Conservation (phyloP, 2,329 filamentous ascomycete genomes). For the Sporothrix brasiliensis region DNA sequence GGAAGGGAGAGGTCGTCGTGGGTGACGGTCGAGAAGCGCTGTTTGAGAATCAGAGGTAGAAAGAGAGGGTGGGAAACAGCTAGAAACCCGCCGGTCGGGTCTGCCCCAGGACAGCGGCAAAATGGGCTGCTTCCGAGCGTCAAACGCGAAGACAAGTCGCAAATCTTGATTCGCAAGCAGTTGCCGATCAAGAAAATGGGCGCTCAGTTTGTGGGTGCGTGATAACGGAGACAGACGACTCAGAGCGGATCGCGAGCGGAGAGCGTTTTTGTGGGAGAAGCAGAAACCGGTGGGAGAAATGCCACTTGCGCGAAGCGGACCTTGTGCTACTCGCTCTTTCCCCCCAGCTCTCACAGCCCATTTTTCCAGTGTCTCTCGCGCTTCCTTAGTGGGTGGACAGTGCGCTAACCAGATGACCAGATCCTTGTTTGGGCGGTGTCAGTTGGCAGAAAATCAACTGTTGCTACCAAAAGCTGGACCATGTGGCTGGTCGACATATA, state of each 20-base stretch:
- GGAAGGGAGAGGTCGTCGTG: neutral
- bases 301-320: conserved; percentile 34
- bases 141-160: conserved; percentile 1
- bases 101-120: conserved; percentile 13
- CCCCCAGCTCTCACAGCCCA: conserved; percentile 23
- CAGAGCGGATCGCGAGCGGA: conserved; percentile 19
- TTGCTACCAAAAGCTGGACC: neutral
- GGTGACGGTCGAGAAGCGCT: neutral
- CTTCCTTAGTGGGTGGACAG: conserved; percentile 2
- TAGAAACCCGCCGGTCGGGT: conserved; percentile 9
- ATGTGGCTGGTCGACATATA: conserved; percentile 1
- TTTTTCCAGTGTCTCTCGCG: conserved; percentile 20
- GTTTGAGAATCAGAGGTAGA: conserved; percentile 8
- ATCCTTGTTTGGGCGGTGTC: conserved; percentile 26
- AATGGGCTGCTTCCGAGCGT: conserved; percentile 21
- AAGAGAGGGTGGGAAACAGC: neutral
- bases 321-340: conserved; percentile 23
- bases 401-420: conserved; percentile 32
- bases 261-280: conserved; percentile 30
- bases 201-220: neutral
- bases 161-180: neutral
- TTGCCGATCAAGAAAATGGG: conserved; percentile 17
- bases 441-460: conserved; percentile 25
- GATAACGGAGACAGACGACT: conserved; percentile 16
- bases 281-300: conserved; percentile 33